phyloP scores from a whole-genome alignment of 371 early-diverging fungal species.

The Apophysomyces sp. region DNA sequence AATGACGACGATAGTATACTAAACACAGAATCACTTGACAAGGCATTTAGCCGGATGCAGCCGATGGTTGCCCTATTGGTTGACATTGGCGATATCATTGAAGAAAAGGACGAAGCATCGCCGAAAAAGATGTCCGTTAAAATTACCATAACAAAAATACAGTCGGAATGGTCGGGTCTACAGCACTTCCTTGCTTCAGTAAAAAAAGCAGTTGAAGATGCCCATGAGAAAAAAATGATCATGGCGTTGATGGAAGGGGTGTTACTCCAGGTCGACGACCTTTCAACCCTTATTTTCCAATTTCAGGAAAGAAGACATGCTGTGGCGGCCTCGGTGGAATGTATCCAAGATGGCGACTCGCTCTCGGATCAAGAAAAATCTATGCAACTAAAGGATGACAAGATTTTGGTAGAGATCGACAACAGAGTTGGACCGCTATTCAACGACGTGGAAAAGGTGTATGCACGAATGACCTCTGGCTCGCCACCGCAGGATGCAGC shows the following conservation, averaged over 20 bases:
- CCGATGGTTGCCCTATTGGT: slow-evolving; percentile 45
- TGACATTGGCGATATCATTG: slow-evolving; percentile 44
- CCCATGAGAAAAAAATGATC: slow-evolving; percentile 23
- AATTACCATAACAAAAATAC: slow-evolving; percentile 37
- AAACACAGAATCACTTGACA: slow-evolving; percentile 45
- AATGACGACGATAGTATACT: slow-evolving; percentile 26
- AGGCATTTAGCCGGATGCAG: slow-evolving; percentile 45
- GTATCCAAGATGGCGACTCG: slow-evolving; percentile 6
- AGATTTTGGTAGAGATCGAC: slow-evolving; percentile 43
- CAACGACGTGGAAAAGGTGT: slow-evolving; percentile 50
- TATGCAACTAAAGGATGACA: slow-evolving; percentile 21
- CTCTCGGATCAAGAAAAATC: slow-evolving; percentile 5
- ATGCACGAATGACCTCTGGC: slow-evolving; percentile 42
- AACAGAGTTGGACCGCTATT: slow-evolving; percentile 51
- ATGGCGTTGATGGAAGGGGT: slow-evolving; percentile 24
- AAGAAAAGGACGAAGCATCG: slow-evolving; percentile 15
- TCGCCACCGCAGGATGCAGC: slow-evolving; percentile 30
- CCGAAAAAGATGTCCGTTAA: slow-evolving; percentile 8
- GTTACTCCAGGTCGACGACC: slow-evolving; percentile 33
- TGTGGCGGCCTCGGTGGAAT: slow-evolving; percentile 10
- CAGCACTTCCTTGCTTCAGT: slow-evolving; percentile 44
- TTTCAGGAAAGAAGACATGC: slow-evolving; percentile 44
- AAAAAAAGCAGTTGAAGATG: slow-evolving; percentile 20
- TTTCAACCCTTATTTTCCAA: slow-evolving; percentile 40
- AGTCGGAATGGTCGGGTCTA: slow-evolving; percentile 49